These are phyloP conservation scores for Evernia prunastri DNA, from an alignment of 495 filamentous ascomycete genomes.

Conservation along the genomic window DNA sequence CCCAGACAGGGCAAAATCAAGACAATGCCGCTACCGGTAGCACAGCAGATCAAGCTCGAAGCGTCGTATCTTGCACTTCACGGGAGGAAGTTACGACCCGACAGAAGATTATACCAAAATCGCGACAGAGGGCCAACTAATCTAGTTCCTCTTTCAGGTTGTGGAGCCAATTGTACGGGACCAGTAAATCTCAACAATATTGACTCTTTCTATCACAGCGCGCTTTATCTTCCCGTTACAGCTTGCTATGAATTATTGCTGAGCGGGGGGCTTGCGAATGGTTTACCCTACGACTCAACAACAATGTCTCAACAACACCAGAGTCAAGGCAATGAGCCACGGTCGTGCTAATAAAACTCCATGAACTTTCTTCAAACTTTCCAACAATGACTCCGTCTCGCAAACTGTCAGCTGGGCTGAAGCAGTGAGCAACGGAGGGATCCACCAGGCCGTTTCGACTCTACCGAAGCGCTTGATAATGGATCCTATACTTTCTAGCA, in stretches of 20 bases:
- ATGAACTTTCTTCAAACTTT: not conserved
- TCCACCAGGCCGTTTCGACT: not conserved
- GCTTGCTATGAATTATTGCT: not conserved
- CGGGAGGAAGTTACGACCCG: not conserved
- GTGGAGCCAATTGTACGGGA: not conserved
- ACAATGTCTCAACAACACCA: not conserved
- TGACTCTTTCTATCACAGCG: not conserved
- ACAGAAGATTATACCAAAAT: not conserved
- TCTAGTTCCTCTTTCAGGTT: not conserved
- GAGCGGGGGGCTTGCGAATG: not conserved
- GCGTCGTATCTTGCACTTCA: not conserved
- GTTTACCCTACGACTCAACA: not conserved
- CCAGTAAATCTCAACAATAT: not conserved
- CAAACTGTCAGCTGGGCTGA: not conserved
- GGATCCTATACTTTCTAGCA: not conserved
- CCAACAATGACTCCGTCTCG: not conserved
- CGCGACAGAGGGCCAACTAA: not conserved
- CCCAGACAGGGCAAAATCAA: not conserved
- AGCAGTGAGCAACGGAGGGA: not conserved
- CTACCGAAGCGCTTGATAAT: not conserved
- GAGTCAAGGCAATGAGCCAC: not conserved
- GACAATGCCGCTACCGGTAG: not conserved
- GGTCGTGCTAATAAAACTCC: not conserved
- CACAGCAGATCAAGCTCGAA: not conserved
- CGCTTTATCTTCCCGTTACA: not conserved